Base-by-base conservation (phyloP, 169 alveolate species). In the Blepharisma undulans region DNA sequence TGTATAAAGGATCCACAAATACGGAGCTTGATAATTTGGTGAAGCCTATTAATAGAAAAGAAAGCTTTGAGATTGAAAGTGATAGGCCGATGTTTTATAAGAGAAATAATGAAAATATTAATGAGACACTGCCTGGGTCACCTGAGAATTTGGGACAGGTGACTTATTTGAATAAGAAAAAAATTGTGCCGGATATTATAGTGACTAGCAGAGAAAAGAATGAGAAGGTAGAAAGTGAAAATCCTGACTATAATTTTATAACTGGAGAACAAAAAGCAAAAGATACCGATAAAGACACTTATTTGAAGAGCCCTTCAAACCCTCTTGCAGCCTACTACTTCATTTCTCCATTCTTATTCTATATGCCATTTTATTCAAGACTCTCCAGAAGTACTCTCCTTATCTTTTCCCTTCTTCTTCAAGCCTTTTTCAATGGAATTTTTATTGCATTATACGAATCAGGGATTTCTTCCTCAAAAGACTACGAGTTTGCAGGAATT, bases 311-410 rank as follows among this genome's bases (percentile, higher is more conserved):
- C 10, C 29, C 61, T 32, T 27, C 29, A 78, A 78, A 78, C 60
- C 86, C 86, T 2, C 34, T 78, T 78, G 30, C 71, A 78, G 60
- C 34, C 10, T 21, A 78, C 14, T 78, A 78, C 34, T 78, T 78
- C 27, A 27, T 78, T 21, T 21, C 71, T 78, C 34, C 34, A 27
- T 29, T 78, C 60, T 21, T 78, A 14, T 78, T 78, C 34, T 78
- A 78, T 78, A 36, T 27, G 29, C 86, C 86, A 27, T 78, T 29
- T n/a, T 78, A 78, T 21, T 78, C 86, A 29, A 25, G 86, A 25
- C 34, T 78, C 19, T 21, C 34, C 71, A 78, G 86, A 32, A 27
- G 71, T 12, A 27, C 34, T 78, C 21, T 32, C 16, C 34, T 78
- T 27, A 29, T 78, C 8, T 27, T 34, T 29, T 78, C 86, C 16